phyloP scores from a whole-genome alignment of 768 basidiomycete genomes.

The Boletus subcaerulescens region DNA sequence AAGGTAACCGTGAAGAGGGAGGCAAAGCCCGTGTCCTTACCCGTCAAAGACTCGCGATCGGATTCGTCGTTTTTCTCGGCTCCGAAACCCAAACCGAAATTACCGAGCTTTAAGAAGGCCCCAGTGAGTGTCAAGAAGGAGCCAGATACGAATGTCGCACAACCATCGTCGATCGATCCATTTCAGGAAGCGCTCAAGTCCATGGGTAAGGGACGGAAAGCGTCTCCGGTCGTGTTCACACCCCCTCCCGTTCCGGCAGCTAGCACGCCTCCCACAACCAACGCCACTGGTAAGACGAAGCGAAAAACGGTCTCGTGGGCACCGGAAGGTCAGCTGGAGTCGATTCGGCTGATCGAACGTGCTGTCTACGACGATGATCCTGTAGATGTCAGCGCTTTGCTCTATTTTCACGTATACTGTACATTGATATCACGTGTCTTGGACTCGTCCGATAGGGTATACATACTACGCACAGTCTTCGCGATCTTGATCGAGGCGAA shows the following conservation, averaged over 20 bases:
- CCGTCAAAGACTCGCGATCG: conserved; percentile 74
- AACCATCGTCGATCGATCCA: conserved; percentile 74
- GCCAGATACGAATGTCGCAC: conserved; percentile 57
- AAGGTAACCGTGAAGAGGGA: conserved; percentile 58
- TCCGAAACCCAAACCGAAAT: conserved; percentile 77
- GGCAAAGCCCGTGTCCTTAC: conserved; percentile 29
- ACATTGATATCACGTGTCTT: conserved; percentile 49
- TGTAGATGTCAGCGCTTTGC: conserved; percentile 70
- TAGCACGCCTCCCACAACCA: conserved; percentile 35
- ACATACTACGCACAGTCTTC: conserved; percentile 67
- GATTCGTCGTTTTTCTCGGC: conserved; percentile 89
- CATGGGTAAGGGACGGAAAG: conserved; percentile 61
- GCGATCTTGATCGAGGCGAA: conserved; percentile 85
- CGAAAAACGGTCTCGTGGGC: conserved; percentile 82
- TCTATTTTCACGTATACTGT: conserved; percentile 41
- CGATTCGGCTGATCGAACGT: conserved; percentile 76
- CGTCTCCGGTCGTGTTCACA: conserved; percentile 59
- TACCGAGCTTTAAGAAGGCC: conserved; percentile 86
- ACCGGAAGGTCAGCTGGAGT: conserved; percentile 68
- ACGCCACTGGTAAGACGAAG: conserved; percentile 50
- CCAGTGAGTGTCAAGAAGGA: conserved; percentile 50
- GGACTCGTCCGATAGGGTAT: conserved; percentile 56
- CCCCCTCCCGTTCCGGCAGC: conserved; percentile 43
- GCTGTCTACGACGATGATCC: conserved; percentile 90
- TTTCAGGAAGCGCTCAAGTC: conserved; percentile 81